Percentiles rank a stretch among this genome's conserved stretches.
These are phyloP conservation scores for Chrysanthemum makinoi DNA, from an alignment of 129 eudicot genomes.

Conservation along the genomic window DNA sequence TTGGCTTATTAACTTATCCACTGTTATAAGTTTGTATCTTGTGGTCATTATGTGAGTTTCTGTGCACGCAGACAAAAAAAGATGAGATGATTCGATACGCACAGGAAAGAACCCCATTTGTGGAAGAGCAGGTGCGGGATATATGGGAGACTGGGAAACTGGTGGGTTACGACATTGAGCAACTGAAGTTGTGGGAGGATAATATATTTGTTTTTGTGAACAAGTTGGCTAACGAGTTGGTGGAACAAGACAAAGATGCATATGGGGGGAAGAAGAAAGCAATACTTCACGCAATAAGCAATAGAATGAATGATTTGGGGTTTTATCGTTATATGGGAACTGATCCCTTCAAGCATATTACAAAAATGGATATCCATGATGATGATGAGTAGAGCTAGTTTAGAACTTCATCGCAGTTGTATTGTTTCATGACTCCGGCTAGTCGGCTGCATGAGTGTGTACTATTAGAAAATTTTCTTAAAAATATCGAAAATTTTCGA, in stretches of 20 bases:
- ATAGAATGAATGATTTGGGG: conserved; percentile 89
- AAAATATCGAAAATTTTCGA: too few relatives aligned
- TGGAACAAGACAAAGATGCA: conserved; percentile 73
- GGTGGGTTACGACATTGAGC: conserved; percentile 64
- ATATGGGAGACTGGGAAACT: conserved; percentile 79
- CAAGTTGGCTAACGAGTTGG: conserved; percentile 61
- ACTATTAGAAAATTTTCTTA: too few relatives aligned
- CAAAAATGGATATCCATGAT: conserved; percentile 30
- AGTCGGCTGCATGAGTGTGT: too few relatives aligned
- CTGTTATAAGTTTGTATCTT: not conserved
- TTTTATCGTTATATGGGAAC: conserved; percentile 58
- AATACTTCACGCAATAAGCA: conserved; percentile 82
- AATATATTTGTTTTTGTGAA: conserved; percentile 73
- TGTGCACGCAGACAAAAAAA: conserved; percentile 50
- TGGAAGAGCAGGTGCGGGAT: conserved; percentile 90
- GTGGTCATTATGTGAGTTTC: not conserved
- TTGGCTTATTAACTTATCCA: not conserved
- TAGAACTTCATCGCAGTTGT: not conserved
- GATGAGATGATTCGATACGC: conserved; percentile 49
- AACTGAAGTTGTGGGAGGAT: conserved; percentile 74
- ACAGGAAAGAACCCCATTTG: conserved; percentile 75
- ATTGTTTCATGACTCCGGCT: not conserved
- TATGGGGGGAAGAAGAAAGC: conserved; percentile 94
- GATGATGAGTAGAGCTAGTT: conserved; percentile 7
- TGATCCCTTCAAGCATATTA: conserved; percentile 81